phyloP scores from a whole-genome alignment of 1,284 basidiomycete species.

The Trichosporon faecale region DNA sequence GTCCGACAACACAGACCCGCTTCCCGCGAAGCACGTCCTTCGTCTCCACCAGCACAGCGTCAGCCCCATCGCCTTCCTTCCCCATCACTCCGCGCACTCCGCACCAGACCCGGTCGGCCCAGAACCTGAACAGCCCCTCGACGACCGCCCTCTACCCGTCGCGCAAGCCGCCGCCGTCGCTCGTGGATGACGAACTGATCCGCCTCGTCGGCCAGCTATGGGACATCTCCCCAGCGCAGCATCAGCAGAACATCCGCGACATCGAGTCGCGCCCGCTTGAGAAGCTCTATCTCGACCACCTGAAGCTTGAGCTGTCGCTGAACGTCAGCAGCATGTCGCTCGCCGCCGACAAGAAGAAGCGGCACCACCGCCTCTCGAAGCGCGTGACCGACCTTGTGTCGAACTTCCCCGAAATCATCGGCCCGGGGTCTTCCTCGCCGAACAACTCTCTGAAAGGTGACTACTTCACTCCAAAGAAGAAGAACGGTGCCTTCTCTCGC shows the following conservation, averaged over 20 bases:
- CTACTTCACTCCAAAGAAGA: slow-evolving; percentile 8
- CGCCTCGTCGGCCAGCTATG: slow-evolving; percentile 42
- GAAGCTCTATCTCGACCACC: slow-evolving; percentile 45
- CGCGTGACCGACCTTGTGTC: slow-evolving; percentile 1
- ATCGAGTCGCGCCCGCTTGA: slow-evolving; percentile 36
- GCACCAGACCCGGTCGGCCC: not conserved
- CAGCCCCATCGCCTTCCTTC: not conserved
- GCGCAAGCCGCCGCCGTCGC: slow-evolving; percentile 1
- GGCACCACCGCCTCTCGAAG: slow-evolving; percentile 5
- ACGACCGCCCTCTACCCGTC: not conserved
- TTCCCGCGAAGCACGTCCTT: not conserved
- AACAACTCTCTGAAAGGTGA: not conserved
- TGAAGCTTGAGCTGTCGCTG: slow-evolving; percentile 34
- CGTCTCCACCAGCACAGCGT: not conserved
- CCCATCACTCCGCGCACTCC: not conserved
- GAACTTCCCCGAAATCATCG: slow-evolving; percentile 6
- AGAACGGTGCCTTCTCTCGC: slow-evolving; percentile 4
- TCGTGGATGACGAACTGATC: slow-evolving; percentile 23
- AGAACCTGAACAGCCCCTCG: not conserved
- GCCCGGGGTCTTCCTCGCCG: not conserved
- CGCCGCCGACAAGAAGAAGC: slow-evolving; percentile 3
- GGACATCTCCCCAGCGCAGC: slow-evolving; percentile 31
- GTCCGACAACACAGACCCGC: not conserved
- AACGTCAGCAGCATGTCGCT: slow-evolving; percentile 1
- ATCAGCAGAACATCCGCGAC: slow-evolving; percentile 39